A percentile compares a stretch with the other conserved stretches of the same genome.
These are phyloP conservation scores for Monilinia fructigena DNA, from an alignment of 2,329 filamentous ascomycete genomes.

Conservation along the genomic window DNA sequence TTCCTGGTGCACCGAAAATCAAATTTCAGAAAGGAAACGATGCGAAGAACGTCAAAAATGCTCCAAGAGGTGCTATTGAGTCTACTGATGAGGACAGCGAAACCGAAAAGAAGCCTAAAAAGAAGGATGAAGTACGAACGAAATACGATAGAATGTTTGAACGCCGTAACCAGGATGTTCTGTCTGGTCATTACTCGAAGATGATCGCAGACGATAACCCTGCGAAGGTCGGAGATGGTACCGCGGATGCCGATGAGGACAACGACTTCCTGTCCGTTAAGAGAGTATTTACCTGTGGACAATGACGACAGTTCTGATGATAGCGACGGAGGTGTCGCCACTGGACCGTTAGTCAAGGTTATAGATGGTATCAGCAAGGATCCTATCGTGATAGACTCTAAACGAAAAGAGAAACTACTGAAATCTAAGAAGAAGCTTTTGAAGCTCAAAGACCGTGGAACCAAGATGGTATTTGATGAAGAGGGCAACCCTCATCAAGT, in stretches of 20 bases:
- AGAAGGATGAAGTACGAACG: constrained; percentile 76
- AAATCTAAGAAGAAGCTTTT: constrained; percentile 91
- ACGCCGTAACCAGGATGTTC: constrained; percentile 88
- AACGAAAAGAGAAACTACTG: constrained; percentile 92
- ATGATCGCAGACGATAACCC: constrained; percentile 65
- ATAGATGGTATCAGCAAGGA: constrained; percentile 67
- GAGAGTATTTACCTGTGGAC: constrained; percentile 73
- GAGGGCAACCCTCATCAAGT: constrained; percentile 81
- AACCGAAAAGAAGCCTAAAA: constrained; percentile 55
- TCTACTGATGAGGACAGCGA: constrained; percentile 62
- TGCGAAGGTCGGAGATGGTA: constrained; percentile 44
- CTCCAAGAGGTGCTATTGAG: constrained; percentile 62
- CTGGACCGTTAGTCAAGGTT: constrained; percentile 52
- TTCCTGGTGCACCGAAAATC: constrained; percentile 89
- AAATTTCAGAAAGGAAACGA: constrained; percentile 91
- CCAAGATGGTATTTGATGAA: constrained; percentile 87
- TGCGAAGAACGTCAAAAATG: constrained; percentile 83
- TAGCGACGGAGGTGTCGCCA: constrained; percentile 42
- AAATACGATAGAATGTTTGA: constrained; percentile 99
- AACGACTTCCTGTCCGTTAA: constrained; percentile 89
- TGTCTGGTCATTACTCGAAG: constrained; percentile 91
- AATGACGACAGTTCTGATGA: constrained; percentile 47
- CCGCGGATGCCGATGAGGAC: constrained; percentile 62
- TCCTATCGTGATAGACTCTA: constrained; percentile 83
- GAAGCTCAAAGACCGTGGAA: constrained; percentile 83